Evolutionary conservation across 345 rosid genomes (phyloP).

Genomic region (Ailanthus altissimus): DNA sequence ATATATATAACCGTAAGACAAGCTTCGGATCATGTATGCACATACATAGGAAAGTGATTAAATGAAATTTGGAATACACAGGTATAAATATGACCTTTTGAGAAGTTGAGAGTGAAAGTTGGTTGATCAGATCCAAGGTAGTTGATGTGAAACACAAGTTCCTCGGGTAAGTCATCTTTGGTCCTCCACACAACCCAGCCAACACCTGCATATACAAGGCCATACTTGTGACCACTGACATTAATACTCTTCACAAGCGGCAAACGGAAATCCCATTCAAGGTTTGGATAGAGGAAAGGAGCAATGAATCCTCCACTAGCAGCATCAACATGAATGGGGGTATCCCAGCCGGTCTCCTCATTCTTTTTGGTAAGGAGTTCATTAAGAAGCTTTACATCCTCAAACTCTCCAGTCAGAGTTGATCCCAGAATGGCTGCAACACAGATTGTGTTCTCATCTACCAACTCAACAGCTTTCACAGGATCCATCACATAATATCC

Average conservation of each 20-base stretch:
- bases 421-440: slow-evolving; percentile 86
- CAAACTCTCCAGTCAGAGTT: slow-evolving; percentile 75
- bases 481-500: slow-evolving; percentile 73
- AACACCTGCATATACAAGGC: slow-evolving; percentile 81
- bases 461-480: slow-evolving; percentile 65
- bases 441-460: slow-evolving; percentile 80
- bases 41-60: not conserved
- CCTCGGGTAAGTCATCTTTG: slow-evolving; percentile 81
- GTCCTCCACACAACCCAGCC: slow-evolving; percentile 84
- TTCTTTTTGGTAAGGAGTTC: slow-evolving; percentile 58
- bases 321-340: slow-evolving; percentile 78
- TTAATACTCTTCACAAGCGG: slow-evolving; percentile 79
- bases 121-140: slow-evolving; percentile 81
- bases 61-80: too few species aligned
- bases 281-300: slow-evolving; percentile 69
- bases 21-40: not conserved
- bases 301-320: slow-evolving; percentile 85
- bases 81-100: slow-evolving; percentile 48
- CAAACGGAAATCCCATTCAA: slow-evolving; percentile 85
- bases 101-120: slow-evolving; percentile 86
- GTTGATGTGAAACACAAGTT: slow-evolving; percentile 78
- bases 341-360: slow-evolving; percentile 66
- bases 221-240: slow-evolving; percentile 79
- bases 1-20: not conserved
- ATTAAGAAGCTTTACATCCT: slow-evolving; percentile 65